Evolutionary conservation across 2,329 filamentous ascomycete species (phyloP).

Genomic region (Sclerotinia spermophila): DNA sequence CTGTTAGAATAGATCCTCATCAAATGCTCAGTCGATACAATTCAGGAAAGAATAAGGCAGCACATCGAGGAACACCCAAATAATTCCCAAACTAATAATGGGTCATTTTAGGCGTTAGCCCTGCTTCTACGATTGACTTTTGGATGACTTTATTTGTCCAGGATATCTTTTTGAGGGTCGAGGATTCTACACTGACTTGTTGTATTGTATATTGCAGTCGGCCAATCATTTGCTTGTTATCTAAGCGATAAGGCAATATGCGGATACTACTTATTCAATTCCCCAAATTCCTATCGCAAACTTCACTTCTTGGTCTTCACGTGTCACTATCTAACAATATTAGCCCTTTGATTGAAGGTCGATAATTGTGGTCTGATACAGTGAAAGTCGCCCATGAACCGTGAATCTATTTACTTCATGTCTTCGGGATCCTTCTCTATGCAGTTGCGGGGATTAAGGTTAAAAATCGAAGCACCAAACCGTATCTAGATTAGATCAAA

Average conservation of each 20-base stretch:
- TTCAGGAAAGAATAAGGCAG: neutral
- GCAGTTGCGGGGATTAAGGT: conserved; percentile 2
- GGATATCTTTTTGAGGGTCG: neutral
- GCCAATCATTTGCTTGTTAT: neutral
- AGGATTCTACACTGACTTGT: neutral
- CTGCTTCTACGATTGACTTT: neutral
- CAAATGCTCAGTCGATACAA: too few relatives aligned
- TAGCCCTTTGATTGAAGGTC: neutral
- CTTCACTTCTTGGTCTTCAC: neutral
- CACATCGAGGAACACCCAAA: neutral
- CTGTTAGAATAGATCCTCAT: neutral
- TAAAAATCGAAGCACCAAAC: conserved; percentile 7
- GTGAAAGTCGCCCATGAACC: neutral
- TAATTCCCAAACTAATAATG: neutral
- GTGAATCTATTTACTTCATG: neutral
- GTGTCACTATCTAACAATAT: neutral
- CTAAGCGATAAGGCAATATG: neutral
- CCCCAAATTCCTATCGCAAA: too few relatives aligned
- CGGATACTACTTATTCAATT: neutral
- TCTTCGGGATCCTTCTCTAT: neutral
- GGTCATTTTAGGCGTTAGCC: too few relatives aligned
- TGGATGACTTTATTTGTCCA: neutral
- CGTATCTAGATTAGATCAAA: neutral
- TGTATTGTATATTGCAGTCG: neutral
- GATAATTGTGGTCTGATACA: too few relatives aligned